Base-by-base conservation (phyloP, 306 rosid species). In the Trifolium repens region DNA sequence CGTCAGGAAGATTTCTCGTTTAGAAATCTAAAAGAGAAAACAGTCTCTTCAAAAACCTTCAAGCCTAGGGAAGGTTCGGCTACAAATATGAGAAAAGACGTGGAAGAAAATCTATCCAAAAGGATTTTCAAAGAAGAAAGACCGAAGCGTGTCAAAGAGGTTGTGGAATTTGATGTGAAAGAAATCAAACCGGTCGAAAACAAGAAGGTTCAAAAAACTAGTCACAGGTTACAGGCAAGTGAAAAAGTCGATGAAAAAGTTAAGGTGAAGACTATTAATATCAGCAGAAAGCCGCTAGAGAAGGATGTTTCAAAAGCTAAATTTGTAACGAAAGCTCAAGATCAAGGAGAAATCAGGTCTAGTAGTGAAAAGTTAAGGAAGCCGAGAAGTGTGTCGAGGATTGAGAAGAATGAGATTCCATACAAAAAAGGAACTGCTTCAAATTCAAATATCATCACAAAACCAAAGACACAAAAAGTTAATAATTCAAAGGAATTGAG, bases 321-420 rank as follows among this genome's bases (percentile, higher is more conserved):
- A 78, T 35, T 61, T 80, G 81, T 79, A 72, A 37, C 84, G 9
- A 91, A 73, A 77, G 73, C 91, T 80, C 81, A 82, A 66, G 91
- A 82, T 72, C 89, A 80, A 79, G 87, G 78, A 72, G 90, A 68
- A 76, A 69, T 62, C 70, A 60, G 75, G 62, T 71, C 85, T 32
- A 24, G 81, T 17, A 80, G 78, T 57, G 46, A 79, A 16, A 86
- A 78, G 83, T 82, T 83, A 54, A 83, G 84, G 80, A 90, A 75
- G 84, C 81, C 82, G 27, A 90, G 69, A 74, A 80, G 78, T 74
- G 82, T 69, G 63, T 82, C 86, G 37, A 79, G 75, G 77, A 57
- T 76, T 22, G 62, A 16, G 37, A 80, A 80, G 80, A 87, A 59
- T 76, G 85, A 74, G 67, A 82, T 26, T 75, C 34, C 79, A 17